Evolutionary conservation across 495 filamentous ascomycete species (phyloP), one percentile per base, ranked within the genome.

Genomic region (Pyrenula aspistea): DNA sequence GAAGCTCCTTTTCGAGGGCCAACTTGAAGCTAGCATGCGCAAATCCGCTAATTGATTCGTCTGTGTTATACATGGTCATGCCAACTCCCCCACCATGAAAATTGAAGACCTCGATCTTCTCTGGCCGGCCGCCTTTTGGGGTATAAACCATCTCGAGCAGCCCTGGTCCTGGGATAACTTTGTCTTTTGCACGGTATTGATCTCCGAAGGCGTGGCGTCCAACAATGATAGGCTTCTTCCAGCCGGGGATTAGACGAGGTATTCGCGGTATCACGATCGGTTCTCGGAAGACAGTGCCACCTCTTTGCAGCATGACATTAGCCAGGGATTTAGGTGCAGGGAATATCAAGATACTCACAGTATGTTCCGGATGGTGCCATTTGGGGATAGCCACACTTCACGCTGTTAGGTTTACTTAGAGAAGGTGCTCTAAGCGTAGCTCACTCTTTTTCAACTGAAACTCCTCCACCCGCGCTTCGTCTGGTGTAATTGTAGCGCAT

Each of bases 171-270:
- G 81, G 77, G 60, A 86, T 82, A 24, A 97, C 88, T 56, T 79
- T 71, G 77, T 98, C 93, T 69, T 91, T 91, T 57, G 93, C 93
- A 55, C 91, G 85, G 80, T 98, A 98, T 77, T 98, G 93, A 74
- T 98, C 93, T 63, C 93, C 93, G 69, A 96, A 96, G 58, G 93
- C 93, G 76, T 98, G 93, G 73, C 93, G 89, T 56, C 93, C 93
- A 63, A 98, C 97, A 67, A 97, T 92, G 71, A 98, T 98, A 66
- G 93, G 87, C 72, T 95, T 88, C 79, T 90, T 95, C 93, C 93
- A 98, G 63, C 91, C 91, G 12, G 89, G 88, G 22, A 98, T 89
- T 50, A 98, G 81, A 62, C 92, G 84, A 55, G 93, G 93, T 59
- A 98, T 88, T 61, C 82, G 80, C 56, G 87, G 85, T 61, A 98